Conservation (phyloP, 768 basidiomycete species). For the Tulasnella sp. region DNA sequence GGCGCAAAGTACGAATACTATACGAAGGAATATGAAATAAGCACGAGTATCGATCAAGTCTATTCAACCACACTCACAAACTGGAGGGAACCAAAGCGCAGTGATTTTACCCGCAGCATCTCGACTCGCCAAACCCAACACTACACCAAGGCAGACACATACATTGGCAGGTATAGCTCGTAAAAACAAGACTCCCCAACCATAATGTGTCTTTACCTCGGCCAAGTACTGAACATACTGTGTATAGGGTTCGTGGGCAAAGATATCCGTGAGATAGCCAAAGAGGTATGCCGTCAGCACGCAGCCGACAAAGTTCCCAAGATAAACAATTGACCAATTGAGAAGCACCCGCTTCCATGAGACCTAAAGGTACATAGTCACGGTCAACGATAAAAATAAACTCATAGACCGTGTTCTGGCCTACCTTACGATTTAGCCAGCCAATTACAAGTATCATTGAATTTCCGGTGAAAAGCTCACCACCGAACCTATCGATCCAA, state of each 20-base stretch:
- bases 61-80: constrained; percentile 14
- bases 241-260: constrained; percentile 16
- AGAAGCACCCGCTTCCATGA: constrained; percentile 15
- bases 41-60: neutral
- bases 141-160: constrained; percentile 19
- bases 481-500: constrained; percentile 18
- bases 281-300: constrained; percentile 15
- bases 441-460: constrained; percentile 16
- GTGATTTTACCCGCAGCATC: constrained; percentile 19
- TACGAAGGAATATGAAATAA: neutral
- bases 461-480: constrained; percentile 20
- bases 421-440: neutral
- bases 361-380: constrained; percentile 4
- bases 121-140: constrained; percentile 17
- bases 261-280: constrained; percentile 17
- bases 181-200: constrained; percentile 18
- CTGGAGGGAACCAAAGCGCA: constrained; percentile 19
- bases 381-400: neutral
- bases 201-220: constrained; percentile 14
- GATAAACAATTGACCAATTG: constrained; percentile 17
- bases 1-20: neutral
- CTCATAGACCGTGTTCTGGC: neutral
- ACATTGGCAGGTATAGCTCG: constrained; percentile 18
- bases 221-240: constrained; percentile 16
- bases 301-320: constrained; percentile 4